Base-by-base conservation (phyloP, 306 rosid species). In the Prunus mume region DNA sequence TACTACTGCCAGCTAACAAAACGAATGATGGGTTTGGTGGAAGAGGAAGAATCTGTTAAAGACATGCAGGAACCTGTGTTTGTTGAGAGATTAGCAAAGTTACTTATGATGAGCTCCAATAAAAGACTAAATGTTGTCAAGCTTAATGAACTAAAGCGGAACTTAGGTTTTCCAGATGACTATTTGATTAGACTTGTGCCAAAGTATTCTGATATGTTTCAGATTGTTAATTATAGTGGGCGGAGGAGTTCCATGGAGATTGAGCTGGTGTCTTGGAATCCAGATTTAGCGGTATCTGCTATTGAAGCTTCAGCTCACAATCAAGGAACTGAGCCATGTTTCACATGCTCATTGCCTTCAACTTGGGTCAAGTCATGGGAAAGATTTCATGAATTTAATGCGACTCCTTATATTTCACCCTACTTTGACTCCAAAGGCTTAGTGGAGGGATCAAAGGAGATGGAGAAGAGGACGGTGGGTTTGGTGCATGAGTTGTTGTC, bases 361-460 rank as follows among this genome's bases (percentile, higher is more conserved):
- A 86, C 86, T 78, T 88, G 97, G 98, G 85, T 85, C 73, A 90
- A 90, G 82, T 91, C 96, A 17, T 85, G 89, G 94, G 97, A 88
- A 67, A 88, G 83, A 52, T 91, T 88, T 55, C 73, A 63, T 34
- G 86, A 91, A 54, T 93, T 93, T 17, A 87, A 88, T 50, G 76
- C 79, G 20, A 73, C 85, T 68, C 94, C 90, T 3, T 93, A 93
- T 74, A 22, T 93, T 62, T 91, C 97, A 5, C 97, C 98, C 0
- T 93, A 91, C 75, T 56, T 47, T 67, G 93, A 86, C 49, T 71
- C 71, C 2, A 65, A 38, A 38, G 83, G 72, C 11, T 83, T 88
- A 82, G 76, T 65, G 69, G 89, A 82, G 32, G 96, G 89, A 58
- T 82, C 96, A 0, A 82, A 50, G 86, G 96, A 86, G 85, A 87